Base-by-base conservation (phyloP, 2,329 filamentous ascomycete genomes). In the Penicillium sp. region DNA sequence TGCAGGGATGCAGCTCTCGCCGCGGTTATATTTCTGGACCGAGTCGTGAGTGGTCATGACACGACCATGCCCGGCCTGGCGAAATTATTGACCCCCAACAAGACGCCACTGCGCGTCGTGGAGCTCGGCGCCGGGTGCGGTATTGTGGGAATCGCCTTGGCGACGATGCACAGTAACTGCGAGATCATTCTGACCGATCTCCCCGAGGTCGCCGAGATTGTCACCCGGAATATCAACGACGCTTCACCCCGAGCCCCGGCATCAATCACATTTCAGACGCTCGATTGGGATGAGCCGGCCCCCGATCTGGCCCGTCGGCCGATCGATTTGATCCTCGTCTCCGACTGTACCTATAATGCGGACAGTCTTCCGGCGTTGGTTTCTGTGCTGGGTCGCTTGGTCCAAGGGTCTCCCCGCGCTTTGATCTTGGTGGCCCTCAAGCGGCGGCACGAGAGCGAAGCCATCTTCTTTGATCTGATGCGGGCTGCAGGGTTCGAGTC, bases 311-410 rank as follows among this genome's bases (percentile, higher is more conserved):
- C 57, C 24, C 54, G 58, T 25, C 59, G 59, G 34, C 58, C 58
- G 9, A 74, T 80, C 57, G 79, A 85, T 62, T 59, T 88, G 32
- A 73, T 87, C 24, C 62, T 86, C 4, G 77, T 86, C 1, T 82
- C 83, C 2, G 85, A 88, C 63, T 88, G 85, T 66, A 88, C 84
- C 1, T 88, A 88, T 67, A 88, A 88, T 62, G 72, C 78, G 12
- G 83, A 85, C 57, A 84, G 80, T 50, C 76, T 84, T 44, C 80
- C 81, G 3, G 75, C 80, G 25, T 69, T 88, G 34, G 82, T 87
- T 6, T 67, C 68, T 27, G 83, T 81, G 1, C 67, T 88, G 8
- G 57, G 61, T 24, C 68, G 66, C 8, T 65, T 85, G 42, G 66
- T 75, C 37, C 60, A 65, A 13, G 62, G 62, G 28, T 80, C 76